Base-by-base conservation (phyloP, 2,329 filamentous ascomycete species). In the Phyllosticta paracitricarpa region DNA sequence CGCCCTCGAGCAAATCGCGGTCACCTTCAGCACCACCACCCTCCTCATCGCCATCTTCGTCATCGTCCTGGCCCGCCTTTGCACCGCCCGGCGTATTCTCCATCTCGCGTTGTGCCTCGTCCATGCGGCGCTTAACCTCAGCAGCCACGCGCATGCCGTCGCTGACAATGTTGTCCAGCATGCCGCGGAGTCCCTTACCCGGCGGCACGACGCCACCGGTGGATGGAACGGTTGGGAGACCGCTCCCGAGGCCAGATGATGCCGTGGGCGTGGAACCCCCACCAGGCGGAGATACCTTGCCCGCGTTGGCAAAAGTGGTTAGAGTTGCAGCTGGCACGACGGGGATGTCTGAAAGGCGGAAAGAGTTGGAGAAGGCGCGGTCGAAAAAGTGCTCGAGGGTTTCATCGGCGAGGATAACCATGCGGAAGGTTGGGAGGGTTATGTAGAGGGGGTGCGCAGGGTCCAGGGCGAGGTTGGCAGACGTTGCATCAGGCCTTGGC, bases 311-410 rank as follows among this genome's bases (percentile, higher is more conserved):
- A 75, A 96, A 96, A 0, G 91, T 96, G 1, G 90, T 96, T 19
- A 97, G 84, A 59, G 89, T 87, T 0, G 88, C 86, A 0, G 88
- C 86, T 5, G 84, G 82, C 4, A 76, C 75, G 6, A 75, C 79
- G 48, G 77, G 74, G 33, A 81, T 71, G 63, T 95, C 89, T 25
- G 89, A 86, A 55, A 97, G 86, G 69, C 89, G 91, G 82, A 99
- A 95, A 1, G 91, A 96, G 58, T 89, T 86, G 0, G 93, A 91
- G 76, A 97, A 97, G 51, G 91, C 95, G 0, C 90, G 89, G 76
- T 99, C 94, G 72, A 99, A 99, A 76, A 99, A 99, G 67, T 95
- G 89, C 70, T 99, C 93, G 5, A 99, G 84, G 0, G 95, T 82
- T 73, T 99, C 94, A 70, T 99, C 94, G 53, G 94, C 94, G 7